Percentiles rank a stretch among this genome's conserved stretches.
These are phyloP conservation scores for Boletus sp. DNA, from an alignment of 1,284 basidiomycete species.

Conservation along the genomic window DNA sequence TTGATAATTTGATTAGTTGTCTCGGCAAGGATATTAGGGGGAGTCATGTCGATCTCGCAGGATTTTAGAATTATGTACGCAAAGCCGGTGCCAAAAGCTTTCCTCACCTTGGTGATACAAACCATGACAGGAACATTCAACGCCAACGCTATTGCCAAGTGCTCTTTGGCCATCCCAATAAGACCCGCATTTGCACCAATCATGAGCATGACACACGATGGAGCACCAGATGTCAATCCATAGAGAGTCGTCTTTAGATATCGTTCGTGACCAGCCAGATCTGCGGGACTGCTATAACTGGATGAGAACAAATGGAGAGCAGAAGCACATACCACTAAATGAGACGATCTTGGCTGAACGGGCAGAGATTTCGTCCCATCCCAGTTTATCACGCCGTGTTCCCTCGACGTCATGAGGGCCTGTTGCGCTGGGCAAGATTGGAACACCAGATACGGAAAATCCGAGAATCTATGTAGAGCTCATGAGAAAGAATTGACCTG, in stretches of 20 bases:
- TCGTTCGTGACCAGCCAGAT: constrained; percentile 87
- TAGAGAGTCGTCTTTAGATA: constrained; percentile 94
- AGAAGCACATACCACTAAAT: constrained; percentile 66
- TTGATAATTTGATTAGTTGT: constrained; percentile 92
- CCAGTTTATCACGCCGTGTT: constrained; percentile 78
- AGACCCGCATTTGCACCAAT: constrained; percentile 94
- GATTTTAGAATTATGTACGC: constrained; percentile 9
- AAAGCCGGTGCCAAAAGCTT: not conserved
- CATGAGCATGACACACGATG: constrained; percentile 94
- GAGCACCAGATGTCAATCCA: constrained; percentile 89
- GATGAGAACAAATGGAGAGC: not conserved
- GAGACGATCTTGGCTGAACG: constrained; percentile 91
- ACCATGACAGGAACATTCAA: constrained; percentile 92
- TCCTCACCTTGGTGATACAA: constrained; percentile 84
- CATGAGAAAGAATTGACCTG: not conserved
- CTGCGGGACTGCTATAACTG: constrained; percentile 36
- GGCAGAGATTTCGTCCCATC: constrained; percentile 95
- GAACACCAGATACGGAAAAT: constrained; percentile 68
- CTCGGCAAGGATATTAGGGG: constrained; percentile 83
- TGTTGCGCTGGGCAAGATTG: constrained; percentile 68
- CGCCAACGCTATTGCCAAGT: constrained; percentile 91
- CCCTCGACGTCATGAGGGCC: constrained; percentile 56
- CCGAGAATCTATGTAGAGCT: constrained; percentile 66
- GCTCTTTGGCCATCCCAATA: constrained; percentile 98
- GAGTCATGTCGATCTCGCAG: constrained; percentile 91